Conservation (phyloP, 1,284 basidiomycete genomes). For the Phlebopus sp. region DNA sequence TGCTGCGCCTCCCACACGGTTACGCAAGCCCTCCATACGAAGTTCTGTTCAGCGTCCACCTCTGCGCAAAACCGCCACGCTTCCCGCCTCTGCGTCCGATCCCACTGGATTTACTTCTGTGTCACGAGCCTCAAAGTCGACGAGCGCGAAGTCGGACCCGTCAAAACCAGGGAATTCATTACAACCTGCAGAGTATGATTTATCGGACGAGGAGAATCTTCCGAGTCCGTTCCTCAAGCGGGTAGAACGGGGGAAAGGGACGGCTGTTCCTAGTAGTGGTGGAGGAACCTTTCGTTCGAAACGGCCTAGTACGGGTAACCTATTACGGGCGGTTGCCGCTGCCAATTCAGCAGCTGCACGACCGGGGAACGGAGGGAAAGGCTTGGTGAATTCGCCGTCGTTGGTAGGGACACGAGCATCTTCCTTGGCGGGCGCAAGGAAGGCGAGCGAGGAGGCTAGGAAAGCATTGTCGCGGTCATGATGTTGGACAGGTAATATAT, state of each 20-base stretch:
- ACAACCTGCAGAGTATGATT: constrained; percentile 50
- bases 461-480: constrained; percentile 45
- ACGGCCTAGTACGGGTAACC: constrained; percentile 48
- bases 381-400: constrained; percentile 13
- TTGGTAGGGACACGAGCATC: constrained; percentile 18
- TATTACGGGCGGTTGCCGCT: constrained; percentile 60
- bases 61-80: constrained; percentile 15
- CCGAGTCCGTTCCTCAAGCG: constrained; percentile 80
- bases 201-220: constrained; percentile 77
- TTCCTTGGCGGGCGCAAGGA: constrained; percentile 43
- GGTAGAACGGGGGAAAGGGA: constrained; percentile 38
- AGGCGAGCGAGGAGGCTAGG: constrained; percentile 50
- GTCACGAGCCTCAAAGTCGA: constrained; percentile 14
- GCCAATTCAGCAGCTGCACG: constrained; percentile 47
- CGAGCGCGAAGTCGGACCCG: constrained; percentile 12
- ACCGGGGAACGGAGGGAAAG: constrained; percentile 16
- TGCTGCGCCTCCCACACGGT: constrained; percentile 17
- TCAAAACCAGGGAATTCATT: constrained; percentile 11
- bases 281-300: constrained; percentile 31
- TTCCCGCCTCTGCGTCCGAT: constrained; percentile 30
- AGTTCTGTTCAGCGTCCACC: constrained; percentile 17
- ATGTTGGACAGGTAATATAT: constrained; percentile 7
- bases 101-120: constrained; percentile 26
- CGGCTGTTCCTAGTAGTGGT: constrained; percentile 4
- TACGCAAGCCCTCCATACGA: constrained; percentile 35